Evolutionary conservation across 139 green algal species (phyloP).

Genomic region (Chlamydomonas incerta): DNA sequence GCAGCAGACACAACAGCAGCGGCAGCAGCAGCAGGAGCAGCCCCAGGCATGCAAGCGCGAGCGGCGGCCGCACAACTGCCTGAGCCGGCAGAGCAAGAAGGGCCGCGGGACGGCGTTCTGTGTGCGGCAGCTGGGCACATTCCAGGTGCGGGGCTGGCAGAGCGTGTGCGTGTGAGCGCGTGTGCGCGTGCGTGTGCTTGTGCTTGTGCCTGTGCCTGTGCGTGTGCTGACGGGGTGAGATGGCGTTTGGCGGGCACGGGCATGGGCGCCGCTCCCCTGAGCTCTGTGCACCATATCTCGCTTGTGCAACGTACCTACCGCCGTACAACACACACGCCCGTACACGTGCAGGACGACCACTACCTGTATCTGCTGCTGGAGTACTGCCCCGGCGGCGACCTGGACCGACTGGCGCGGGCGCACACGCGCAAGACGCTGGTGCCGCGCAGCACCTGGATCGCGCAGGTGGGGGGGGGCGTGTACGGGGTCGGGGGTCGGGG

Average conservation of each 20-base stretch:
- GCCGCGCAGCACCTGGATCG: conserved; percentile 26
- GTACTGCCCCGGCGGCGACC: conserved; percentile 35
- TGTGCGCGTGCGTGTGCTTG: too few relatives aligned
- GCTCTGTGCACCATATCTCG: neutral
- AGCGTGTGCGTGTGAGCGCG: too few relatives aligned
- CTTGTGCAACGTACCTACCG: neutral
- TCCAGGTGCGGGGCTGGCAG: too few relatives aligned
- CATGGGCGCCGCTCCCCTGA: neutral
- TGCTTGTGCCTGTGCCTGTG: too few relatives aligned
- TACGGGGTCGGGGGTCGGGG: too few relatives aligned
- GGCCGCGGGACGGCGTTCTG: neutral
- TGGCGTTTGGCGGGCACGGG: too few relatives aligned
- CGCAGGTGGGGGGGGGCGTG: conserved; percentile 10
- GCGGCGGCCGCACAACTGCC: too few relatives aligned
- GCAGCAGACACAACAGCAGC: neutral
- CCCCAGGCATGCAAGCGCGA: neutral
- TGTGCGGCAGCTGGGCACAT: conserved; percentile 27
- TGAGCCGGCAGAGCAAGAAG: neutral
- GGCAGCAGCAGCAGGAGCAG: neutral
- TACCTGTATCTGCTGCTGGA: conserved; percentile 42
- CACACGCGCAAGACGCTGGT: conserved; percentile 30
- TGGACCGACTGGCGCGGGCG: conserved; percentile 24
- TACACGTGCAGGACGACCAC: conserved; percentile 12
- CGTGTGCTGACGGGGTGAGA: too few relatives aligned
- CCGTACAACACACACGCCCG: neutral